phyloP scores from a whole-genome alignment of 352 stramenopile genomes.

The Thalassiosira hispida region DNA sequence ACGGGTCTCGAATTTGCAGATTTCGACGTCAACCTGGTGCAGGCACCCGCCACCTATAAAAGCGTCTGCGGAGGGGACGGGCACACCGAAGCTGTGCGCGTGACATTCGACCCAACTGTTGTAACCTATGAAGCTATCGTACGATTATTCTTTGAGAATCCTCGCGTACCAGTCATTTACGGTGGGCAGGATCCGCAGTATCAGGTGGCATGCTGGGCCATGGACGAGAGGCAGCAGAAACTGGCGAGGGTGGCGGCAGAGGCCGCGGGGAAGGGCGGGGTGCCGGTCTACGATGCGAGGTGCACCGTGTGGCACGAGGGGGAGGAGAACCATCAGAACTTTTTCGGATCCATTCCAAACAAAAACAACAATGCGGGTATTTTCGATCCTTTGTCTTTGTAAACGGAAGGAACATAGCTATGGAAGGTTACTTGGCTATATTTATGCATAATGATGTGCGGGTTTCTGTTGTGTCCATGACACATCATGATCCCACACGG shows the following conservation, averaged over 20 bases:
- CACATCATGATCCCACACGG: no score
- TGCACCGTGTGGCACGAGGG: neutral
- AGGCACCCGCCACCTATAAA: neutral
- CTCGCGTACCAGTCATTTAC: neutral
- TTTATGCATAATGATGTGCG: no score
- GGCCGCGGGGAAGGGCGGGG: neutral
- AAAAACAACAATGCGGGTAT: no score
- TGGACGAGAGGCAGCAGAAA: neutral
- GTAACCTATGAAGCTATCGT: neutral
- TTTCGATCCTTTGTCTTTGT: no score
- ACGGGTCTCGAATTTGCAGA: neutral
- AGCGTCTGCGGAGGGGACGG: neutral
- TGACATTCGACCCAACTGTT: neutral
- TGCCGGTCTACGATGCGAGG: neutral
- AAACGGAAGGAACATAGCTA: no score
- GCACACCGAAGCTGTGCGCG: neutral
- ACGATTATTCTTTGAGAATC: neutral
- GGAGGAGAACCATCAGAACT: neutral
- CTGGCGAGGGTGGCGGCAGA: neutral
- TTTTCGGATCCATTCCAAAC: slow-evolving; percentile 1
- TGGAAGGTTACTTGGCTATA: no score
- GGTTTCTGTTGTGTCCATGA: no score
- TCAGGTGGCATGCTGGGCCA: neutral
- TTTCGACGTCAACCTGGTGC: neutral
- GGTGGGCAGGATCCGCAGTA: slow-evolving; percentile 10